Evolutionary conservation across 108 stramenopile species (phyloP), one percentile per base, ranked within the genome.

Genomic region (Skeletonema grethae): DNA sequence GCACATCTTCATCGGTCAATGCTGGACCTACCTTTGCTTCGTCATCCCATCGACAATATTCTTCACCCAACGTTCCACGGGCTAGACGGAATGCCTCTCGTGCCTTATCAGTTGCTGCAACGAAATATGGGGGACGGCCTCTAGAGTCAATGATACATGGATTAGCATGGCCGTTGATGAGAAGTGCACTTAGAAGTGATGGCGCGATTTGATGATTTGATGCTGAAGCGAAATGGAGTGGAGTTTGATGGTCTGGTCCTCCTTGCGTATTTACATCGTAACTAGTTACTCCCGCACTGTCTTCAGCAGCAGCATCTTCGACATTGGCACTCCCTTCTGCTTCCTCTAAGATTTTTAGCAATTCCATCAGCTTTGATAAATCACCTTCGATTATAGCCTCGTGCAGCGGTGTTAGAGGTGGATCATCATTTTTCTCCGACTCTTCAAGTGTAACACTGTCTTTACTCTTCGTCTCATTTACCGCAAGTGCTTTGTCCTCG

Each of bases 71-170:
- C 16, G 57, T 58, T 4, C 79, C 84, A n/a, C 95, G 84, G 15
- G 91, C 90, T 50, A 67, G 75, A 24, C 92, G 91, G 77, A 96
- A 96, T 20, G 91, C 87, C 62, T 96, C 88, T 36, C 95, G 83
- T 1, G 84, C 53, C 64, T 80, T 88, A 36, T 94, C 91, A 29
- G 84, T 74, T 0, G 68, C 55, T 15, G 93, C 91, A 1, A 91
- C 57, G 68, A 83, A 93, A 70, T 91, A 96, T 0, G 95, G 87
- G 2, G 71, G 65, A 61, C 95, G 81, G 34, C 77, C 72, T 15
- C 88, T 82, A 12, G 80, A 69, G 56, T 94, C 95, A 2, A 86
- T 8, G 5, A 59, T 57, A 53, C 83, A 82, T n/a, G 93, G 93
- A 76, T 94, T 80, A 29, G 95, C 95, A 28, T 80, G 80, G 10